Conservation (phyloP, 1,284 basidiomycete genomes). For the Ganoderma resinaceum region DNA sequence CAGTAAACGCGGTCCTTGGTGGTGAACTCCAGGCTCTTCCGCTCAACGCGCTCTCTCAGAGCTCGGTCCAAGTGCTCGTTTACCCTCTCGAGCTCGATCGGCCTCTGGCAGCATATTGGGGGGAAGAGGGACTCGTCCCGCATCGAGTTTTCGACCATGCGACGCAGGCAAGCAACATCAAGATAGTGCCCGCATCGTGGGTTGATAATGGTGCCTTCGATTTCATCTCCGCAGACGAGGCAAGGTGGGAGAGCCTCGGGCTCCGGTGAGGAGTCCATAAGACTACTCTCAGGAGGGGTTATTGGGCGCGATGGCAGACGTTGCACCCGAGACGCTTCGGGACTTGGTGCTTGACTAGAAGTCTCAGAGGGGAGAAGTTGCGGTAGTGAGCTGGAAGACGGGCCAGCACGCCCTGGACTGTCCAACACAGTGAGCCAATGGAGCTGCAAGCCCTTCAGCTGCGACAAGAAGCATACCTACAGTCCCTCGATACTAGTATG, state of each 20-base stretch:
- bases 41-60: conserved; percentile 9
- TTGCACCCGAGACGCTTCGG: not conserved
- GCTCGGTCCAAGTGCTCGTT: conserved; percentile 9
- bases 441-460: not conserved
- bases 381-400: not conserved
- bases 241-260: conserved; percentile 10
- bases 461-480: not conserved
- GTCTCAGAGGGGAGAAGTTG: not conserved
- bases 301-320: not conserved
- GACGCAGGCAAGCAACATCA: conserved; percentile 27
- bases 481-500: not conserved
- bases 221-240: conserved; percentile 24
- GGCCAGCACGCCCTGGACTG: not conserved
- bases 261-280: not conserved
- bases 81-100: conserved; percentile 25
- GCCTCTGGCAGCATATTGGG: conserved; percentile 29
- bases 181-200: conserved; percentile 29
- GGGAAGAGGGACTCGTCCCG: conserved; percentile 32
- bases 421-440: not conserved
- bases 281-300: not conserved
- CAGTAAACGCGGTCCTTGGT: conserved; percentile 32
- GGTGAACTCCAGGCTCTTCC: conserved; percentile 22
- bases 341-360: not conserved
- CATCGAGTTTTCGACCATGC: conserved; percentile 29
- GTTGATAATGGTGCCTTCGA: conserved; percentile 13